These are phyloP conservation scores for Gossypium arboreum DNA, from an alignment of 345 rosid species.

Conservation along the genomic window DNA sequence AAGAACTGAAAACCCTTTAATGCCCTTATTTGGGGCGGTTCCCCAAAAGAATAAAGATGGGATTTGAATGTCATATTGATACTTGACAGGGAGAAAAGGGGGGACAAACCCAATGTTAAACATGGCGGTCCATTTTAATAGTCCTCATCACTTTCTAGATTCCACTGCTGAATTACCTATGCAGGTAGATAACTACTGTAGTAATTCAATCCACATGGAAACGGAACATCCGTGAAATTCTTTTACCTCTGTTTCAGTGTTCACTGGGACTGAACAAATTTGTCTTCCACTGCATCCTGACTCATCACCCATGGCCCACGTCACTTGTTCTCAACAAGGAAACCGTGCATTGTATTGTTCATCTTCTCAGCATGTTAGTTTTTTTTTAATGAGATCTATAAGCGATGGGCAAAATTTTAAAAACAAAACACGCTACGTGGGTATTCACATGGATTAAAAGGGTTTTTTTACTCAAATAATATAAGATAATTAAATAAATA, in stretches of 20 bases:
- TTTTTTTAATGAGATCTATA: too few species aligned
- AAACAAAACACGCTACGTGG: too few species aligned
- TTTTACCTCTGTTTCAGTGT: not conserved
- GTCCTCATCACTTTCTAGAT: constrained; percentile 5
- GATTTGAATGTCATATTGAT: not conserved
- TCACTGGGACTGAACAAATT: not conserved
- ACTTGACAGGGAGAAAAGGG: not conserved
- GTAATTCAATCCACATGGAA: not conserved
- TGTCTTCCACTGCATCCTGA: constrained; percentile 26
- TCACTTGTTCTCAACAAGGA: not conserved
- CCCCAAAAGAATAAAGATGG: not conserved
- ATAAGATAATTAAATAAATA: too few species aligned
- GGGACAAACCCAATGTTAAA: not conserved
- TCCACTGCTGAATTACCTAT: not conserved
- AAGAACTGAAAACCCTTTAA: not conserved
- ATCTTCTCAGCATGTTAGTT: not conserved
- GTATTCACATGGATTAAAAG: too few species aligned
- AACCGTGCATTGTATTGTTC: not conserved
- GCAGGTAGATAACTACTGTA: not conserved
- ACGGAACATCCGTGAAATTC: not conserved
- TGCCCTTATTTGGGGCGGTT: not conserved
- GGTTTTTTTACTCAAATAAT: too few species aligned
- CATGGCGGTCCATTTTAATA: not conserved
- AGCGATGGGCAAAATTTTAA: too few species aligned
- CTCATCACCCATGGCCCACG: constrained; percentile 17